phyloP scores from a whole-genome alignment of 1,139 yeast species.

The Kodamaea sp. region DNA sequence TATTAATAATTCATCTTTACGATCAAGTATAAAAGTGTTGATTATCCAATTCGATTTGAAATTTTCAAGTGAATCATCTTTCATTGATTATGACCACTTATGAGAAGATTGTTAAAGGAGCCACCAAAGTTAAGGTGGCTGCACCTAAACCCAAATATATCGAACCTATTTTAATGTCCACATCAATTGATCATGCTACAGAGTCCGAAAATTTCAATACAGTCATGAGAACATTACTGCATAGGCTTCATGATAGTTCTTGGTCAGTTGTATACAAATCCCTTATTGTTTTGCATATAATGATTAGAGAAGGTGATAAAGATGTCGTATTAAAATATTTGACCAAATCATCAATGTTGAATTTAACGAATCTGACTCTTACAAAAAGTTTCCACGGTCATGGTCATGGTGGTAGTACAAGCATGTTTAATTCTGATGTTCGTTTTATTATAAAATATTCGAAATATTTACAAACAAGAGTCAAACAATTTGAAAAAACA shows the following conservation, averaged over 20 bases:
- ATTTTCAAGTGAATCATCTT: too few species aligned
- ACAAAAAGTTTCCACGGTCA: slow-evolving; percentile 23
- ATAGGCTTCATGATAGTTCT: slow-evolving; percentile 68
- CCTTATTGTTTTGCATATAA: slow-evolving; percentile 77
- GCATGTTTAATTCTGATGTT: slow-evolving; percentile 46
- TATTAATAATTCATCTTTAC: too few species aligned
- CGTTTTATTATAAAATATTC: slow-evolving; percentile 66
- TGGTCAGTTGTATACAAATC: slow-evolving; percentile 92
- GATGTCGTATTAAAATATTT: slow-evolving; percentile 68
- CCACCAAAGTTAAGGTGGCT: slow-evolving; percentile 67
- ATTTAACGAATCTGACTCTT: slow-evolving; percentile 33
- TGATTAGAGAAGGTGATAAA: slow-evolving; percentile 87
- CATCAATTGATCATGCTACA: slow-evolving; percentile 42
- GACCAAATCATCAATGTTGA: slow-evolving; percentile 57
- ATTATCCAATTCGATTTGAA: too few species aligned
- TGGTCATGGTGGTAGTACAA: slow-evolving; percentile 1
- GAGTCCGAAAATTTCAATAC: slow-evolving; percentile 59
- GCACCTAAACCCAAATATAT: slow-evolving; percentile 96
- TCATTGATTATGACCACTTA: slow-evolving; percentile 37
- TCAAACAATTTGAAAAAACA: slow-evolving; percentile 62
- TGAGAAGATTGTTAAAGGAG: slow-evolving; percentile 47
- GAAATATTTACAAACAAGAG: slow-evolving; percentile 65
- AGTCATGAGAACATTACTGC: slow-evolving; percentile 61
- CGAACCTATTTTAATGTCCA: slow-evolving; percentile 85
- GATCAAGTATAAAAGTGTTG: too few species aligned